Evolutionary conservation across 2,329 filamentous ascomycete species (phyloP), one percentile per base, ranked within the genome.

Genomic region (Sarocladium strictum): DNA sequence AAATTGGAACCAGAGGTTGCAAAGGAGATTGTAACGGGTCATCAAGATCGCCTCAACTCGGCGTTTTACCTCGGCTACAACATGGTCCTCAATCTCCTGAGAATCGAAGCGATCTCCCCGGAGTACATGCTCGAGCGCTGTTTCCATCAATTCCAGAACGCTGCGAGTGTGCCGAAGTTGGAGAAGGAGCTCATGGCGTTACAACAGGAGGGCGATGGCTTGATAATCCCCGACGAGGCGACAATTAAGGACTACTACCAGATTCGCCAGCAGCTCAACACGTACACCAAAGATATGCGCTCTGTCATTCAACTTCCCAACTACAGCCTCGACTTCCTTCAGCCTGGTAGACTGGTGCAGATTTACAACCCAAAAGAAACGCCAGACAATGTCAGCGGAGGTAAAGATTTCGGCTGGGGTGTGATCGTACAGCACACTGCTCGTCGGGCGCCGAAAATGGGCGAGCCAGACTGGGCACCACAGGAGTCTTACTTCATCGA

Each of bases 101-200:
- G 94, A 71, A 93, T 99, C n/a, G 94, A 99, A 68, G 93, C 91
- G n/a, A 96, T 99, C 52, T 97, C 92, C 9, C 94, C 95, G 2
- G 93, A 99, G 64, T 97, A 90, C 66, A 99, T 99, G 94, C 77
- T 99, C n/a, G 92, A 97, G 74, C 84, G 88, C 61, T 99, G 94
- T 67, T 99, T 99, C 75, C 95, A 90, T 70, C 94, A 99, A 70
- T 99, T 99, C 72, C 94, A 99, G 69, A 97, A 96, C 64, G 90
- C 90, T 2, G 89, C 93, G 11, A 91, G 87, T 61, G 90, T 97
- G 9, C 88, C 89, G 19, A 78, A 79, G 12, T 72, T 97, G 21
- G 94, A 99, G 70, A 90, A 89, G 68, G 86, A 96, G 60, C 75
- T 97, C 57, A 83, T 84, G 66, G 80, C 87, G 47, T 72, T 97